These are phyloP conservation scores for Cladosporium sphaerospermum DNA, from an alignment of 2,329 filamentous ascomycete species.

Conservation along the genomic window DNA sequence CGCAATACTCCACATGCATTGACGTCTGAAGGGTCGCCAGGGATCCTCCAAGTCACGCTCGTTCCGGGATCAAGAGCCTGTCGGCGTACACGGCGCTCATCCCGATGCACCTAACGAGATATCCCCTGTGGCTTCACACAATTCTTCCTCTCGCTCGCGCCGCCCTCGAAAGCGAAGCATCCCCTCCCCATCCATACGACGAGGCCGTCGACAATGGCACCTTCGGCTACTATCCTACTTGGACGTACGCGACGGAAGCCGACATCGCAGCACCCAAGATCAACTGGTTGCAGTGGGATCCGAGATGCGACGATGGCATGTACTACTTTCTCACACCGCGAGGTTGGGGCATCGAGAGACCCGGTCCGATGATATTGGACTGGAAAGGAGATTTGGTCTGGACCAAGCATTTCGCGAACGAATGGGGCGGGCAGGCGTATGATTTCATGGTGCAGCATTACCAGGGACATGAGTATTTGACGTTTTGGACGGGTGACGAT, in stretches of 20 bases:
- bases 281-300: slow-evolving; percentile 14
- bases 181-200: slow-evolving; percentile 4
- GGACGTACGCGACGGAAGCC: slow-evolving; percentile 20
- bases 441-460: slow-evolving; percentile 28
- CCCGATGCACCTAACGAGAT: background rate
- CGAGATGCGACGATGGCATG: slow-evolving; percentile 13
- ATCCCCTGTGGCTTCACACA: background rate
- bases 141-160: background rate
- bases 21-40: too few species aligned
- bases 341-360: slow-evolving; percentile 16
- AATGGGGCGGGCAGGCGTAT: slow-evolving; percentile 22
- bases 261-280: slow-evolving; percentile 21
- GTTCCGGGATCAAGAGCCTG: too few species aligned
- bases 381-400: slow-evolving; percentile 20
- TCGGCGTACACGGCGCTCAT: too few species aligned
- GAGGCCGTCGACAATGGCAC: slow-evolving; percentile 24
- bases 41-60: too few species aligned
- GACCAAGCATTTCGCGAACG: slow-evolving; percentile 19
- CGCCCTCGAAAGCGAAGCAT: background rate
- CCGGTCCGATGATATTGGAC: slow-evolving; percentile 25
- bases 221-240: slow-evolving; percentile 25
- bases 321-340: slow-evolving; percentile 20
- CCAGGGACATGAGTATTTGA: slow-evolving; percentile 28
- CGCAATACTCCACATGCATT: too few species aligned
- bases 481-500: slow-evolving; percentile 32